Conservation (phyloP, 257 asterid species). For the Thymus mandschuricus region DNA sequence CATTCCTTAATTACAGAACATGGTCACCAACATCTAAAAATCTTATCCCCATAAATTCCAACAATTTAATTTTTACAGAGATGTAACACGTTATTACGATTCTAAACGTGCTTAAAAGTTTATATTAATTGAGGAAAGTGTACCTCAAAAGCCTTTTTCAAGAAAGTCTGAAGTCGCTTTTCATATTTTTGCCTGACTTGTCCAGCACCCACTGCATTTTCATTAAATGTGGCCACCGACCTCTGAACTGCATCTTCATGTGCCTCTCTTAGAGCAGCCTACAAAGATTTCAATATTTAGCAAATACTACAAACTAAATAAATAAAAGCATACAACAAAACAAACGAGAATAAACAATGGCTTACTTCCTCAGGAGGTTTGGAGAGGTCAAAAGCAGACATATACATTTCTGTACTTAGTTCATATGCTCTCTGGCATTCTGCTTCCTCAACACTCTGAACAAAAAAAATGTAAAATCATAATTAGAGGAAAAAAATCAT, state of each 20-base stretch:
- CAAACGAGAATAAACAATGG: slow-evolving; percentile 27
- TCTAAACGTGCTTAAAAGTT: not conserved
- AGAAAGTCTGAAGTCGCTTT: slow-evolving; percentile 73
- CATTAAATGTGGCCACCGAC: slow-evolving; percentile 73
- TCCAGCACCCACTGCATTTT: slow-evolving; percentile 93
- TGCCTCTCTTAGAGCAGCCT: slow-evolving; percentile 91
- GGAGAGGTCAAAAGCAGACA: slow-evolving; percentile 78
- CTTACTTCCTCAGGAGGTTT: slow-evolving; percentile 97
- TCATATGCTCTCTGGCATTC: slow-evolving; percentile 97
- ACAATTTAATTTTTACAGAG: not conserved
- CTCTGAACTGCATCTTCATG: slow-evolving; percentile 90
- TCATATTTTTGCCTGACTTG: slow-evolving; percentile 80
- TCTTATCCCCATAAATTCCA: not conserved
- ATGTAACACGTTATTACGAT: not conserved
- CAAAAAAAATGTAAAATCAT: not conserved
- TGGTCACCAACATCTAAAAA: not conserved
- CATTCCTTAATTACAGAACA: slow-evolving; percentile 6
- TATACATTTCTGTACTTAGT: slow-evolving; percentile 70
- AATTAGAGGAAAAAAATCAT: not conserved
- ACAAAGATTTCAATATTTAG: slow-evolving; percentile 40
- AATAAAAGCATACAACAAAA: slow-evolving; percentile 1
- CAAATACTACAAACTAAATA: not conserved
- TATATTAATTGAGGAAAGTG: not conserved
- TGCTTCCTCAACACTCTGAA: slow-evolving; percentile 96
- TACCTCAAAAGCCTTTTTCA: slow-evolving; percentile 95